Evolutionary conservation across 2,329 filamentous ascomycete species (phyloP), one percentile per base, ranked within the genome.

Genomic region (Pseudopyricularia javanii): DNA sequence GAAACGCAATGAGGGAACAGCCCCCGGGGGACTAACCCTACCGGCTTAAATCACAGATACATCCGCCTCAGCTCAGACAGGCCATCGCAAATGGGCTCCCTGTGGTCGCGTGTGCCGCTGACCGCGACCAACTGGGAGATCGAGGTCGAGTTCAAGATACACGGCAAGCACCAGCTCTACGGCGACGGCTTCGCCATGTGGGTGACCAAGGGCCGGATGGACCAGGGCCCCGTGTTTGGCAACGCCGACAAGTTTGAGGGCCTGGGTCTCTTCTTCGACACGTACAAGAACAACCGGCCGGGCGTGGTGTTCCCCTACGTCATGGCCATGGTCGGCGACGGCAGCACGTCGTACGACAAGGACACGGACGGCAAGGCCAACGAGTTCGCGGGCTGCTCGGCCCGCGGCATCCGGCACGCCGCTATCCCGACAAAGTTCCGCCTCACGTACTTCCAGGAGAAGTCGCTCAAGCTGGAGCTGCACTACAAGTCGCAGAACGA

Each of bases 121-220:
- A 98, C 93, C 9, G 93, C 93, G 47, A 98, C 91, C 43, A 98
- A 98, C 73, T 98, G 93, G 93, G 89, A 97, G 79, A 86, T 98
- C 59, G 88, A 94, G 69, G 79, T 97, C 58, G 93, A 97, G 66
- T 97, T 97, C 75, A 89, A 88, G 71, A 88, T 98, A 64, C 83
- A 88, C 57, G 93, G 93, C 62, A 81, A 86, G 62, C 88, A 91
- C 62, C 87, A 88, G 68, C 80, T 98, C 37, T 94, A 94, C 65
- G 93, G 93, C 61, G 93, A 98, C 69, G 93, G 93, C 58, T 89
- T 98, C 70, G 93, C 93, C 58, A 86, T 98, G 80, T 98, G 93
- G 93, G 79, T 98, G 64, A 97, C 91, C 60, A 95, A 95, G 71
- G 84, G 95, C 70, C 88, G 93, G 58, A 91, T 81, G 32, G 79